phyloP scores from a whole-genome alignment of 768 basidiomycete genomes.

The Glaciozyma martinii region DNA sequence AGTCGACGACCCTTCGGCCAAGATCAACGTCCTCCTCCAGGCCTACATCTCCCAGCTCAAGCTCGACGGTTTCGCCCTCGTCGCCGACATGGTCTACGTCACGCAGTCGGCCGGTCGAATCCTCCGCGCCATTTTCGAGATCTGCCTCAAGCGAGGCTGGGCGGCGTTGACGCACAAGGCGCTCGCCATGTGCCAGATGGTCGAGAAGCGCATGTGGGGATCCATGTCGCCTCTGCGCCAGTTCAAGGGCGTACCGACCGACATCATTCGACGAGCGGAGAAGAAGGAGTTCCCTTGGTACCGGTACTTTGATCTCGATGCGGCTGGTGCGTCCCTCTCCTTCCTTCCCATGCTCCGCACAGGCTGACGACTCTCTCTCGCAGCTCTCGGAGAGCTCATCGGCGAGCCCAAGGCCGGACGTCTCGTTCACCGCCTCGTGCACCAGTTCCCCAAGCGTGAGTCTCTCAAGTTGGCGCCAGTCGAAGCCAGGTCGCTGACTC shows the following conservation, averaged over 20 bases:
- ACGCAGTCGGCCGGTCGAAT: slow-evolving; percentile 96
- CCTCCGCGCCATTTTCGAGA: slow-evolving; percentile 92
- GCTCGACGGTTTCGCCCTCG: slow-evolving; percentile 61
- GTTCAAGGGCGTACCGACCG: slow-evolving; percentile 75
- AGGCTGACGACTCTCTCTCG: background rate
- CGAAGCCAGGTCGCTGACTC: background rate
- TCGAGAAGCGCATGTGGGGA: slow-evolving; percentile 64
- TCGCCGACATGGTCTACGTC: slow-evolving; percentile 62
- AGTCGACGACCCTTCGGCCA: slow-evolving; percentile 91
- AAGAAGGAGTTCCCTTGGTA: slow-evolving; percentile 99
- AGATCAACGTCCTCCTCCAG: slow-evolving; percentile 92
- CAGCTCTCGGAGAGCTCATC: slow-evolving; percentile 90
- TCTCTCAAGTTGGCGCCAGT: slow-evolving; percentile 35
- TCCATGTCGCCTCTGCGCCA: slow-evolving; percentile 96
- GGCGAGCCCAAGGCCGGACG: slow-evolving; percentile 88
- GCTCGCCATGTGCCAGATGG: slow-evolving; percentile 73
- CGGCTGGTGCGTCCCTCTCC: slow-evolving; percentile 28
- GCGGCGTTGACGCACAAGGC: slow-evolving; percentile 84
- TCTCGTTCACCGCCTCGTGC: slow-evolving; percentile 83
- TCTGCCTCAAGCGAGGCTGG: slow-evolving; percentile 97
- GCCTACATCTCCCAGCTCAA: slow-evolving; percentile 90
- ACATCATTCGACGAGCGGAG: slow-evolving; percentile 62
- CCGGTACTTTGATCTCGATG: slow-evolving; percentile 80
- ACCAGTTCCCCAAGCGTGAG: slow-evolving; percentile 93
- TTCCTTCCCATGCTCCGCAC: slow-evolving; percentile 37